Base-by-base conservation (phyloP, 257 asterid species). In the Solanum clarkiae region DNA sequence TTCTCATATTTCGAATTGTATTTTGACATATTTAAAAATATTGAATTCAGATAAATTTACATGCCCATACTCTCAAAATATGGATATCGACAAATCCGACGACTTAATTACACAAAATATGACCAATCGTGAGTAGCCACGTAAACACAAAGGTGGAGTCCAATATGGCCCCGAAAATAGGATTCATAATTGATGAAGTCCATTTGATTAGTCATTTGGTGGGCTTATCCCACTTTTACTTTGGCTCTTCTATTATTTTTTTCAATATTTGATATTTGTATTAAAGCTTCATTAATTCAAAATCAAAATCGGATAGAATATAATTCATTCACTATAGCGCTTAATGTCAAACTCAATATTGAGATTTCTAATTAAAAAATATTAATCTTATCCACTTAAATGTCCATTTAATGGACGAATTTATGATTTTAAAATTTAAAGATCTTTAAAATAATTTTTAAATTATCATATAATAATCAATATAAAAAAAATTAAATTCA, bases 121-220 rank as follows among this genome's bases (percentile, higher is more conserved):
- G 5, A 8, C 14, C 82, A 49, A 75, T 49, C 44, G 24, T 7
- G 4, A 14, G 14, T 75, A 13, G 62, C 44, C 82, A 75, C 62
- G 40, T 7, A 22, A 15, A 14, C 24, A 49, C 51, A 75, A 75
- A 3, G 26, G 65, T 42, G 45, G 56, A 82, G 49, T 62, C 80
- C 57, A 51, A 85, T 53, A 68, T 44, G 14, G 69, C 4, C 44
- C 40, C 60, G 77, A 22, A 55, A 54, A 24, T 44, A 57, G 86
- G 62, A 10, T 8, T 51, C 82, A 60, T 70, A 85, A 87, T 85
- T 51, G 42, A 70, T 84, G 55, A 44, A 51, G 83, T 84, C 80
- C 84, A 60, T 83, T 75, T 84, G 92, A 86, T 84, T 54, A 57
- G 85, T 83, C 92, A 36, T 42, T 79, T 84, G 85, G 84, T 86